Evolutionary conservation across 2,329 filamentous ascomycete genomes (phyloP), one percentile per base, ranked within the genome.

Genomic region (Rugonectria rugulosa): DNA sequence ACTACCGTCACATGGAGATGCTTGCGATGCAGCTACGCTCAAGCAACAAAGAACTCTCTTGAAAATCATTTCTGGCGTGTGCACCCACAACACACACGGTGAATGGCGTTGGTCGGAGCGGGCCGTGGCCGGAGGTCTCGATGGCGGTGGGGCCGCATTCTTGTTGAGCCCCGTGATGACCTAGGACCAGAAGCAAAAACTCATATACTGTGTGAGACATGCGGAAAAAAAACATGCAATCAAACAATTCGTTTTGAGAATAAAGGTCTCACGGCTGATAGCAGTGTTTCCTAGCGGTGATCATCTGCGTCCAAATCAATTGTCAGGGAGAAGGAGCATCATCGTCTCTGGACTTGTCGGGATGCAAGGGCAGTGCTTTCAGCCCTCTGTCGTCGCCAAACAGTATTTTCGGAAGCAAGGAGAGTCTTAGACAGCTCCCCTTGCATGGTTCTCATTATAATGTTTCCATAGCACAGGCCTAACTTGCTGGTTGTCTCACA

Each of bases 261-360:
- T 9, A 24, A 24, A 41, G 17, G 38, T 41, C 38, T 41, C 38
- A 26, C 11, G 14, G 20, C 17, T 14, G 17, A 10, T 12, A 21
- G 20, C 36, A 38, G 14, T 11, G 17, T 5, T 21, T 12, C 34
- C 27, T 15, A 26, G 43, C 19, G 15, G 65, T 65, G 62, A 27
- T 50, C 15, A 36, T 36, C 15, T 11, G 34, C 34, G 5, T 19
- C 50, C 10, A 46, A 48, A 21, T 29, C 47, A n/a, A 47, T n/a
- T 12, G 60, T 8, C 32, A 36, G 32, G 32, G 32, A 36, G n/a
- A 36, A n/a, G n/a, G n/a, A n/a, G n/a, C n/a, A n/a, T n/a, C n/a
- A n/a, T n/a, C n/a, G n/a, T n/a, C n/a, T n/a, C n/a, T n/a, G n/a
- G n/a, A n/a, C n/a, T n/a, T n/a, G n/a, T n/a, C n/a, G n/a, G n/a